Percentiles rank a stretch among this genome's conserved stretches.
phyloP scores from a whole-genome alignment of 768 basidiomycete species.

The Gymnopilus junonius region DNA sequence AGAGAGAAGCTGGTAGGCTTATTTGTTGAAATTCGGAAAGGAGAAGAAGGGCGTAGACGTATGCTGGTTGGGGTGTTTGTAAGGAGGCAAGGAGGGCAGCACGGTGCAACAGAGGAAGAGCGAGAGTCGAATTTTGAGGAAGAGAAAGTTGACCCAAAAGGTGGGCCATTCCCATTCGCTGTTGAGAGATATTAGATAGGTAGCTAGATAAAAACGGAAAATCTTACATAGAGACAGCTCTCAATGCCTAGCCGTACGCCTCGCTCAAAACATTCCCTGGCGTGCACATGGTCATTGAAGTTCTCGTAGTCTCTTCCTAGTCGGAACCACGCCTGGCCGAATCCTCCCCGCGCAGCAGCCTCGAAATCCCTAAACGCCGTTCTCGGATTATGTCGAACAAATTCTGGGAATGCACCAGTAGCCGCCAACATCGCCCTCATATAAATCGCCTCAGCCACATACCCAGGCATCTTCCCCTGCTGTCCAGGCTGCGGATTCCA shows the following conservation, averaged over 20 bases:
- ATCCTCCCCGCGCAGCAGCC: conserved; percentile 76
- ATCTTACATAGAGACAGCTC: conserved; percentile 78
- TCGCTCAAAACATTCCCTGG: conserved; percentile 85
- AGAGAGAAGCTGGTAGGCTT: conserved; percentile 53
- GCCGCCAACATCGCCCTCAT: conserved; percentile 76
- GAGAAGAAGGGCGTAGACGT: conserved; percentile 87
- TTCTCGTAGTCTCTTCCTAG: conserved; percentile 92
- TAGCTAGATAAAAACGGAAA: conserved; percentile 12
- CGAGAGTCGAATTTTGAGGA: conserved; percentile 52
- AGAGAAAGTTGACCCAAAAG: conserved; percentile 86
- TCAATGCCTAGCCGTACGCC: conserved; percentile 78
- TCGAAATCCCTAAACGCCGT: conserved; percentile 92
- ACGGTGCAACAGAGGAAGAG: conserved; percentile 72
- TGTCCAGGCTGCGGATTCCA: conserved; percentile 4
- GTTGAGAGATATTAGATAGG: not conserved
- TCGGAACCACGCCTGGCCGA: conserved; percentile 85
- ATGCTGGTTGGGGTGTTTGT: conserved; percentile 86
- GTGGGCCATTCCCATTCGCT: conserved; percentile 94
- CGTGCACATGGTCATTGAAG: conserved; percentile 73
- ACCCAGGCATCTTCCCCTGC: conserved; percentile 31
- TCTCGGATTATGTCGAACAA: conserved; percentile 68
- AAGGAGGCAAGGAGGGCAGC: conserved; percentile 78
- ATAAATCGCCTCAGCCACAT: conserved; percentile 76
- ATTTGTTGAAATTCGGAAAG: conserved; percentile 76
- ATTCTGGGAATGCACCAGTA: conserved; percentile 71